Percentiles rank a stretch among this genome's conserved stretches.
Conservation (phyloP, 2,329 filamentous ascomycete genomes). For the Ophiobolus disseminans region DNA sequence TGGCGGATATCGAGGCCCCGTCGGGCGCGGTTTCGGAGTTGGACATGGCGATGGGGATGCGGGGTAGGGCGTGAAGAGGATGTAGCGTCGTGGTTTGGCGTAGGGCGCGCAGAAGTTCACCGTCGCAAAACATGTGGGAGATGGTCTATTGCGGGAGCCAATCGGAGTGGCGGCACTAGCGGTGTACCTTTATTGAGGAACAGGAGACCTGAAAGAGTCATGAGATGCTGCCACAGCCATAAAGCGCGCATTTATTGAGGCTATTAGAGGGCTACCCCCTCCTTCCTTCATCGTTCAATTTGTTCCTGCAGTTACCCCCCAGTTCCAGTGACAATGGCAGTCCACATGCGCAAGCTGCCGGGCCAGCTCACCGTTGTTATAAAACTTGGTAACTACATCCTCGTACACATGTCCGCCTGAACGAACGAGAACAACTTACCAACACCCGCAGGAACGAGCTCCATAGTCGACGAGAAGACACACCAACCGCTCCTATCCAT, state of each 20-base stretch:
- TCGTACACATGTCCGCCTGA: constrained; percentile 31
- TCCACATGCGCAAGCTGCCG: constrained; percentile 61
- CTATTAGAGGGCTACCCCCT: background rate
- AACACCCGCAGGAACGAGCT: constrained; percentile 79
- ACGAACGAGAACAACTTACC: constrained; percentile 37
- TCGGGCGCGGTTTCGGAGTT: constrained; percentile 36
- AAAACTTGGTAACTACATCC: constrained; percentile 72
- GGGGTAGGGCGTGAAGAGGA: background rate
- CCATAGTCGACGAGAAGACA: constrained; percentile 96
- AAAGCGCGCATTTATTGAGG: constrained; percentile 4
- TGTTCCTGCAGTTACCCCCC: background rate
- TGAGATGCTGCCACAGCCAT: constrained; percentile 13
- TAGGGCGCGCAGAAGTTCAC: constrained; percentile 21
- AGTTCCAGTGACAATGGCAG: constrained; percentile 30
- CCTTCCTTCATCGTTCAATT: background rate
- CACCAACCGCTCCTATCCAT: constrained; percentile 93
- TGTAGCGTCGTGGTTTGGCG: background rate
- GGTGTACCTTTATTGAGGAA: constrained; percentile 14
- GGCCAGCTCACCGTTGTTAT: constrained; percentile 75
- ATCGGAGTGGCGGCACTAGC: constrained; percentile 28
- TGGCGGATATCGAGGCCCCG: constrained; percentile 33
- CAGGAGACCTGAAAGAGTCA: constrained; percentile 25
- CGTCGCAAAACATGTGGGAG: constrained; percentile 29
- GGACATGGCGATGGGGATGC: constrained; percentile 25
- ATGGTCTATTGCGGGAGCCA: constrained; percentile 26